A percentile compares a stretch with the other conserved stretches of the same genome.
These are phyloP conservation scores for Tolypocladium endophyticum DNA, from an alignment of 2,329 filamentous ascomycete species.

Conservation along the genomic window DNA sequence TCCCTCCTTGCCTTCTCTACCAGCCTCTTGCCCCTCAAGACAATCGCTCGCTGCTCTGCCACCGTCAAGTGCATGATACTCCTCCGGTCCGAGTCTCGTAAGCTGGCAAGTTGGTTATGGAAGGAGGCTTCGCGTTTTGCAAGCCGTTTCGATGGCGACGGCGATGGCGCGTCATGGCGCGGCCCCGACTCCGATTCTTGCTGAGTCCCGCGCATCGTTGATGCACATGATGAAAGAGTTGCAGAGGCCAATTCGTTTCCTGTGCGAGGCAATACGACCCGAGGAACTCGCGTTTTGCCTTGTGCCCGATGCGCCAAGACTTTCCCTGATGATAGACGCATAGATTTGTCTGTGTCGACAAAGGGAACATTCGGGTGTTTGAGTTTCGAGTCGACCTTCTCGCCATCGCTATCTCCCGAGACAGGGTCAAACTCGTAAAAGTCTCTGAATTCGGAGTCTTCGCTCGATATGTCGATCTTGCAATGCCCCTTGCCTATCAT, in stretches of 20 bases:
- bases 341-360: not conserved
- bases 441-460: conserved; percentile 25
- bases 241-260: not conserved
- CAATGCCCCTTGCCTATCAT: conserved; percentile 40
- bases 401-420: not conserved
- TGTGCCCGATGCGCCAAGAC: not conserved
- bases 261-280: not conserved
- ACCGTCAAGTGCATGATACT: conserved; percentile 10
- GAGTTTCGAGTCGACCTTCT: not conserved
- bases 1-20: not conserved
- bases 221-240: not conserved
- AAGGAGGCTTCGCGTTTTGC: conserved; percentile 1
- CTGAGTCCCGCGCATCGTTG: not conserved
- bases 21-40: not conserved
- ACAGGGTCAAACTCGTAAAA: conserved; percentile 21
- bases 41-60: conserved; percentile 6
- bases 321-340: not conserved
- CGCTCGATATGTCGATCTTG: conserved; percentile 23
- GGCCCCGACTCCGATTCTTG: not conserved
- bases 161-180: not conserved
- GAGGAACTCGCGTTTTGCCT: not conserved
- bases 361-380: not conserved
- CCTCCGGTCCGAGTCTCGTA: conserved; percentile 6
- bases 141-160: conserved; percentile 8
- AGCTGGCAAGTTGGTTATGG: not conserved